A percentile compares a stretch with the other conserved stretches of the same genome.
Evolutionary conservation across 2,329 filamentous ascomycete species (phyloP).

Genomic region (Kalaharituber pfeilii): DNA sequence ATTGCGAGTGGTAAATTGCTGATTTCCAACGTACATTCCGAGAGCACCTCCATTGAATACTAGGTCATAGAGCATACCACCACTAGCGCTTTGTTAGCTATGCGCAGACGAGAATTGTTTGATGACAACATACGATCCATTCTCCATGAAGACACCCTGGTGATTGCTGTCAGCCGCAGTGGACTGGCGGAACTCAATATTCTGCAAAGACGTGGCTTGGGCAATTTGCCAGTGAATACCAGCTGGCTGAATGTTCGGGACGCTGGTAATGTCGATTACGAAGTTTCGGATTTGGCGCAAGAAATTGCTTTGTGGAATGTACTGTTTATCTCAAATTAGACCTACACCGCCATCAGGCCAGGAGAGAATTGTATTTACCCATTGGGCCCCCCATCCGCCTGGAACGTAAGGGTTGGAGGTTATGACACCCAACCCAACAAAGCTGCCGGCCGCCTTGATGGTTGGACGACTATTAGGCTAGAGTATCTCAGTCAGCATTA

Average conservation of each 20-base stretch:
- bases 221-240: slow-evolving; percentile 16
- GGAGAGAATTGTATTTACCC: slow-evolving; percentile 6
- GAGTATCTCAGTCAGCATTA: slow-evolving; percentile 4
- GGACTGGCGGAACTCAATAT: slow-evolving; percentile 19
- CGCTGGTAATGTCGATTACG: slow-evolving; percentile 37
- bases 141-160: slow-evolving; percentile 44
- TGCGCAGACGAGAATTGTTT: slow-evolving; percentile 41
- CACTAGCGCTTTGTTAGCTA: slow-evolving; percentile 29
- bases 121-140: slow-evolving; percentile 30
- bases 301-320: slow-evolving; percentile 34
- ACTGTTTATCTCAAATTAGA: slow-evolving; percentile 43
- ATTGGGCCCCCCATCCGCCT: slow-evolving; percentile 30
- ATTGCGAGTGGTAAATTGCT: slow-evolving; percentile 65
- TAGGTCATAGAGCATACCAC: slow-evolving; percentile 68
- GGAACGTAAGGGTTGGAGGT: slow-evolving; percentile 70
- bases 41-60: slow-evolving; percentile 43
- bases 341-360: not conserved
- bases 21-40: slow-evolving; percentile 44
- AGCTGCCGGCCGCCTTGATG: slow-evolving; percentile 54
- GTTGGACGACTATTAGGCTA: slow-evolving; percentile 43
- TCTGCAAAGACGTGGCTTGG: slow-evolving; percentile 14
- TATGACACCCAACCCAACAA: slow-evolving; percentile 73
- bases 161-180: slow-evolving; percentile 30
- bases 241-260: slow-evolving; percentile 25
- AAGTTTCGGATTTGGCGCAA: slow-evolving; percentile 43